Base-by-base conservation (phyloP, 257 asterid species). In the Solanum dulcamara region DNA sequence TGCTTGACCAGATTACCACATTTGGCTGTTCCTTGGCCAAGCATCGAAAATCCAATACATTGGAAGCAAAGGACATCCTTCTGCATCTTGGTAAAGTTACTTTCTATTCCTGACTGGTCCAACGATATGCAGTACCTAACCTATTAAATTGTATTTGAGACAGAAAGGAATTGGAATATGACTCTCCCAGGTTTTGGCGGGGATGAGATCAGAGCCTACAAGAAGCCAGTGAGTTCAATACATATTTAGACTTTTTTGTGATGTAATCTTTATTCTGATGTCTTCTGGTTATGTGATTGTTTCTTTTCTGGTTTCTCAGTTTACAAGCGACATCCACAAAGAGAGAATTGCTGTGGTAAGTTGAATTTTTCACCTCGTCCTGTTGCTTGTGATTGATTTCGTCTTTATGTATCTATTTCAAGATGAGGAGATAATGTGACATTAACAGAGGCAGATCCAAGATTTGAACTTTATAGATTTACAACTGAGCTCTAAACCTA, bases 11-110 rank as follows among this genome's bases (percentile, higher is more conserved):
- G 98, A 91, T 95, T 67, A 90, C 97, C 35, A 89, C 93, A 53
- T 95, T 93, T 87, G 99, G 98, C 35, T 95, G 98, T 89, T 91
- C 95, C 4, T 87, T 95, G 89, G 99, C 99, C 64, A 97, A 94
- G 90, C 99, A 97, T 89, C 93, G 99, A 10, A 97, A 95, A 67
- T 97, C 99, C 64, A 80, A 93, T 86, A 93, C 94, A 44, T 88
- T 97, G 86, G 99, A 97, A 90, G 94, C 98, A 2, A 95, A 95
- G 90, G 99, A 97, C 88, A 91, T 97, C 87, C 95, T 95, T 83
- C 89, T 97, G 85, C 97, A 93, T 91, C 93, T 95, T 87, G 99
- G 99, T 96, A 84, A 84, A 91, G 79, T 74, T 81, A 10, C 67
- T 32, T 81, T 72, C 24, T 81, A 32, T 38, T 74, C 84, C 74